Percentiles rank a stretch among this genome's conserved stretches.
phyloP scores from a whole-genome alignment of 1,139 yeast genomes.

The Blastobotrys buckinghamii region DNA sequence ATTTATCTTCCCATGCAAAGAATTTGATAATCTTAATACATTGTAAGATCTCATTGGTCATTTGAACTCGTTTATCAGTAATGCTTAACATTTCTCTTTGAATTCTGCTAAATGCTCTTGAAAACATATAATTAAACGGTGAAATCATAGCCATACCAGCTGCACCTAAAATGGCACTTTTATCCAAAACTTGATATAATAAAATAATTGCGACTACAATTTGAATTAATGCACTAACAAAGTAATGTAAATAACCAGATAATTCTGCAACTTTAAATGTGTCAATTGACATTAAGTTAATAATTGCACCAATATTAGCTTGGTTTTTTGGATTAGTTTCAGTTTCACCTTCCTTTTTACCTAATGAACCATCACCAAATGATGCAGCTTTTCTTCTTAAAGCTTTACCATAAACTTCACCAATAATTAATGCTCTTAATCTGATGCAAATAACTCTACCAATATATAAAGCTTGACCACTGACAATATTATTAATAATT shows the following conservation, averaged over 20 bases:
- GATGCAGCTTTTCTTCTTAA: constrained; percentile 70
- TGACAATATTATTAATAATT: constrained; percentile 53
- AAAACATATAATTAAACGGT: constrained; percentile 69
- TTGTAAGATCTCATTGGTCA: constrained; percentile 88
- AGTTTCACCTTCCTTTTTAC: constrained; percentile 13
- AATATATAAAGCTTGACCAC: constrained; percentile 80
- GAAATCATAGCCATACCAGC: constrained; percentile 53
- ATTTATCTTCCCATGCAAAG: constrained; percentile 93
- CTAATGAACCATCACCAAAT: constrained; percentile 23
- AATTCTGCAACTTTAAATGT: constrained; percentile 90
- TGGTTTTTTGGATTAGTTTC: constrained; percentile 33
- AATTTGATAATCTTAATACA: constrained; percentile 90
- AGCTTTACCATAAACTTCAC: constrained; percentile 90
- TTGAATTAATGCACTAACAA: constrained; percentile 69
- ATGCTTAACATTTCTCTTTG: constrained; percentile 70
- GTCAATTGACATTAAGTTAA: constrained; percentile 92
- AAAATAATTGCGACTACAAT: constrained; percentile 59
- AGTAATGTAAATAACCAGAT: constrained; percentile 80
- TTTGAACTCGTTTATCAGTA: constrained; percentile 88
- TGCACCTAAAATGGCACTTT: constrained; percentile 86
- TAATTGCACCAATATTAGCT: constrained; percentile 84
- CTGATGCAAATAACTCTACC: constrained; percentile 93
- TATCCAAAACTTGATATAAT: constrained; percentile 69
- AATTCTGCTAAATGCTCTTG: constrained; percentile 53
- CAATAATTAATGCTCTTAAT: constrained; percentile 82